phyloP scores from a whole-genome alignment of 2,329 filamentous ascomycete genomes.

The Alternaria dauci region DNA sequence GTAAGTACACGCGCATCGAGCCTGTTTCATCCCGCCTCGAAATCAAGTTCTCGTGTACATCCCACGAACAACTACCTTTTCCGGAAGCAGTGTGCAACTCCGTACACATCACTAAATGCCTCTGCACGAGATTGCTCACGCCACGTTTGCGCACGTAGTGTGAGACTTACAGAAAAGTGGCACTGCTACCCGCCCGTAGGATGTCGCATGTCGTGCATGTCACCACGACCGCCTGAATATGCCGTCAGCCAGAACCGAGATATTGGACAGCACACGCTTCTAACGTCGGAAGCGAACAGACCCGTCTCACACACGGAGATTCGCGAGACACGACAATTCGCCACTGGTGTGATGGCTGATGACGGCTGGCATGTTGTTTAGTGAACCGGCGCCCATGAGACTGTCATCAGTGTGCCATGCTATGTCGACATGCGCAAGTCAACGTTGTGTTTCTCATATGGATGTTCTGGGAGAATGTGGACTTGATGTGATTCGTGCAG shows the following conservation, averaged over 20 bases:
- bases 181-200: background rate
- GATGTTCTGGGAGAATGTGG: conserved; percentile 5
- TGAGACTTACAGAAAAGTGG: conserved; percentile 1
- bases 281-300: background rate
- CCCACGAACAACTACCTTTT: background rate
- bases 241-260: conserved; percentile 1
- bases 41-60: background rate
- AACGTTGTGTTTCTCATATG: background rate
- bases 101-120: background rate
- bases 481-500: conserved; percentile 6
- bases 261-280: background rate
- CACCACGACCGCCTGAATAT: conserved; percentile 5
- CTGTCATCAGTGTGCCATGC: conserved; percentile 29
- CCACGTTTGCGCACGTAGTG: conserved; percentile 3
- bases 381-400: conserved; percentile 11
- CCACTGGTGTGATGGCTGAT: conserved; percentile 23
- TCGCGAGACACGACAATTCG: conserved; percentile 8
- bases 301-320: conserved; percentile 7
- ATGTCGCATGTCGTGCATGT: conserved; percentile 12
- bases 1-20: background rate
- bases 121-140: background rate
- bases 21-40: background rate
- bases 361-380: conserved; percentile 20
- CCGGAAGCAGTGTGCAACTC: background rate
- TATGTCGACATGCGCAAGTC: conserved; percentile 3